These are phyloP conservation scores for Microbotryum intermedium DNA, from an alignment of 1,284 basidiomycete species.

Conservation along the genomic window DNA sequence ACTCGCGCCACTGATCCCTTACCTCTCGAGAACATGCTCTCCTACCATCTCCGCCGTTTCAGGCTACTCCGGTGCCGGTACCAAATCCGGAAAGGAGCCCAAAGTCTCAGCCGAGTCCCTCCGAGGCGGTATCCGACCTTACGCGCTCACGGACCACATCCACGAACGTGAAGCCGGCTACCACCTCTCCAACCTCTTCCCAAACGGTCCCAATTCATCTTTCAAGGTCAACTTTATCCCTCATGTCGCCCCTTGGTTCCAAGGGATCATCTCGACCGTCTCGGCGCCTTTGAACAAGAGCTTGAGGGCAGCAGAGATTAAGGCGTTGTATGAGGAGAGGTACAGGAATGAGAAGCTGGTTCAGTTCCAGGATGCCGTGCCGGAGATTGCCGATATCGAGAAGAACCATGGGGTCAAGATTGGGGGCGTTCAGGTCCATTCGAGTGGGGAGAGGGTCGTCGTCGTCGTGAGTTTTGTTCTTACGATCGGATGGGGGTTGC, in stretches of 20 bases:
- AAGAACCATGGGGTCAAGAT: constrained; percentile 79
- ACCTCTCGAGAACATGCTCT: constrained; percentile 49
- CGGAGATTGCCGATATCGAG: constrained; percentile 67
- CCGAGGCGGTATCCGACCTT: constrained; percentile 67
- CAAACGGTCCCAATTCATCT: constrained; percentile 17
- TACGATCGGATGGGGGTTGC: not conserved
- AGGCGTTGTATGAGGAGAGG: constrained; percentile 64
- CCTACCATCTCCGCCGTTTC: constrained; percentile 90
- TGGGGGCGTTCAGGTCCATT: constrained; percentile 91
- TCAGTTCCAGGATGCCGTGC: constrained; percentile 57
- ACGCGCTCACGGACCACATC: constrained; percentile 91
- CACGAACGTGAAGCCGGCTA: constrained; percentile 88
- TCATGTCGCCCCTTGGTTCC: constrained; percentile 86
- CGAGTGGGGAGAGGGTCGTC: constrained; percentile 76
- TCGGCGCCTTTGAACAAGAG: constrained; percentile 64
- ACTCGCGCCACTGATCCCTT: constrained; percentile 74
- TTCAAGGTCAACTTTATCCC: constrained; percentile 81
- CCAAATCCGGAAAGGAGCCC: constrained; percentile 63
- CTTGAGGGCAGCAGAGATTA: constrained; percentile 62
- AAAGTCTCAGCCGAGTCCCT: constrained; percentile 74
- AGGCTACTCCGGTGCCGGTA: constrained; percentile 92
- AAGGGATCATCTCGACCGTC: constrained; percentile 81
- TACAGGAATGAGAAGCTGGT: constrained; percentile 71
- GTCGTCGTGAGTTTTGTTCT: constrained; percentile 58
- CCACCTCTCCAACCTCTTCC: constrained; percentile 63